phyloP scores from a whole-genome alignment of 2,329 filamentous ascomycete genomes.

The Alternaria hordeiaustralica region DNA sequence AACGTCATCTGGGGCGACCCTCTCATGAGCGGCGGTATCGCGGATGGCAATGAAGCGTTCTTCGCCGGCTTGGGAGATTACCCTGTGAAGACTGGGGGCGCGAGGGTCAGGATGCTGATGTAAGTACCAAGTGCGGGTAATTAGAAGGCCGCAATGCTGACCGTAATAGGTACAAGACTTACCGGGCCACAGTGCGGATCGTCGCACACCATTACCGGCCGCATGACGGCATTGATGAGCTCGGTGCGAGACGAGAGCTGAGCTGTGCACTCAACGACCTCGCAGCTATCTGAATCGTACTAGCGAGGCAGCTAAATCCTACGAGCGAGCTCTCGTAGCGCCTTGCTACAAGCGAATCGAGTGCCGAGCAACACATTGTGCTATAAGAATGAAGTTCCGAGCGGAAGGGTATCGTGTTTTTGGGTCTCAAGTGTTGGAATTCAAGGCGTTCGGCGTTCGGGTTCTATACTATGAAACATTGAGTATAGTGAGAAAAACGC shows the following conservation, averaged over 20 bases:
- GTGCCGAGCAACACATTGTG: neutral
- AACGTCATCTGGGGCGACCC: conserved; percentile 64
- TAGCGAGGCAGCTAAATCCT: neutral
- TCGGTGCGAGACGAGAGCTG: conserved; percentile 52
- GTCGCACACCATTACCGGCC: conserved; percentile 55
- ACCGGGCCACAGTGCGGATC: conserved; percentile 52
- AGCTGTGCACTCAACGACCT: conserved; percentile 49
- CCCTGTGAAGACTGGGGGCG: conserved; percentile 39
- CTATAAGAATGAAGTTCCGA: neutral
- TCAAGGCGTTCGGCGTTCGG: neutral
- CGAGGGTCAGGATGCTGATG: conserved; percentile 50
- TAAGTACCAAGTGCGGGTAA: conserved; percentile 34
- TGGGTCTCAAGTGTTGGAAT: neutral
- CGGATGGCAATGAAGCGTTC: conserved; percentile 49
- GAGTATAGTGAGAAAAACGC: neutral
- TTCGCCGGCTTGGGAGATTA: conserved; percentile 52
- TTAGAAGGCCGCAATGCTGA: conserved; percentile 8
- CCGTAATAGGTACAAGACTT: conserved; percentile 51
- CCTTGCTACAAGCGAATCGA: conserved; percentile 1
- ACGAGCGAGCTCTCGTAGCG: neutral
- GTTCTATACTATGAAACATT: neutral
- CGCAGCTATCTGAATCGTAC: conserved; percentile 26
- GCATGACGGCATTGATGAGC: conserved; percentile 48
- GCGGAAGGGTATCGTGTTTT: neutral
- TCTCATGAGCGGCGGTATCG: conserved; percentile 58